Conservation (phyloP, 2,329 filamentous ascomycete species). For the Peltaster fructicola region DNA sequence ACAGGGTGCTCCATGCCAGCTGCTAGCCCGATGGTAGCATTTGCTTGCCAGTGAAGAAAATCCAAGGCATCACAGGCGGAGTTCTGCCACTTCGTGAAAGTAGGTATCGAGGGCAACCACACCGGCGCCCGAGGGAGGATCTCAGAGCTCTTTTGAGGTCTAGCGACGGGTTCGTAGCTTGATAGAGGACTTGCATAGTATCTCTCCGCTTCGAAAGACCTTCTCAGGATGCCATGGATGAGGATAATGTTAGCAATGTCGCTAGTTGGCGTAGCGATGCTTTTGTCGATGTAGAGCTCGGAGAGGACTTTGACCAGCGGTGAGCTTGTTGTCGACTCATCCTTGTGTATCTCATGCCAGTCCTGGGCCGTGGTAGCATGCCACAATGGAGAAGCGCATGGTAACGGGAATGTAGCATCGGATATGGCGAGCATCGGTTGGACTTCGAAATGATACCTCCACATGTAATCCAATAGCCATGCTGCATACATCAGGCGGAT, state of each 20-base stretch:
- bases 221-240: constrained; percentile 33
- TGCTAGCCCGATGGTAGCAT: constrained; percentile 31
- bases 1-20: constrained; percentile 37
- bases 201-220: constrained; percentile 31
- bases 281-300: constrained; percentile 32
- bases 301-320: constrained; percentile 27
- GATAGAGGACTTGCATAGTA: constrained; percentile 29
- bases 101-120: constrained; percentile 31
- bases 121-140: constrained; percentile 9
- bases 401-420: constrained; percentile 9
- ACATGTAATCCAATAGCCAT: constrained; percentile 11
- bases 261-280: constrained; percentile 24
- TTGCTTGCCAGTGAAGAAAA: constrained; percentile 40
- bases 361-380: constrained; percentile 8
- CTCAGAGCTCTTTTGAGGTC: constrained; percentile 7
- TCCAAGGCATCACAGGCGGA: constrained; percentile 33
- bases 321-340: constrained; percentile 4
- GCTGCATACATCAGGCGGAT: constrained; percentile 1
- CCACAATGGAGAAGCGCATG: constrained; percentile 14
- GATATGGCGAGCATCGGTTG: constrained; percentile 6
- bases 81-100: constrained; percentile 33
- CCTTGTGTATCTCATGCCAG: constrained; percentile 9
- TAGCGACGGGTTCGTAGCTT: constrained; percentile 15
- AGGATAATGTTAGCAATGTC: constrained; percentile 33
- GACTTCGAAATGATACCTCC: constrained; percentile 8